A percentile compares a stretch with the other conserved stretches of the same genome.
Evolutionary conservation across 495 filamentous ascomycete species (phyloP).

Genomic region (Glarea lozoyensis): DNA sequence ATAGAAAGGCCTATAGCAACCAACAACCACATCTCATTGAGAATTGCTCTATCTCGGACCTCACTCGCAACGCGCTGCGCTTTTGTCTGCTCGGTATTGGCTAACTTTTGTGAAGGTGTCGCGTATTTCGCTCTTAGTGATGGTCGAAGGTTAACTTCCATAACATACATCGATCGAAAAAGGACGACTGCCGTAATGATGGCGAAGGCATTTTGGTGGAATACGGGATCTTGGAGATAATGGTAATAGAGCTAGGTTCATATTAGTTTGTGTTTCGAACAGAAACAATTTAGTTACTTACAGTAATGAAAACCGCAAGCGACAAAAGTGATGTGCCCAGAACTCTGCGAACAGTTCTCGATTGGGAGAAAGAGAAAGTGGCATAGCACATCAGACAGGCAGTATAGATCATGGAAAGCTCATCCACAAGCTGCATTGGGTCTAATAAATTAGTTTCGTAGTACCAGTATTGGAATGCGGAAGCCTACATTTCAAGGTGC

Average conservation of each 20-base stretch:
- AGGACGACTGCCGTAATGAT: conserved; percentile 70
- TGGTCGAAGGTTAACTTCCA: conserved; percentile 72
- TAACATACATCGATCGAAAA: conserved; percentile 79
- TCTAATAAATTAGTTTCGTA: conserved; percentile 41
- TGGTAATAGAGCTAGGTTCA: conserved; percentile 71
- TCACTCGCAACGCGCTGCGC: conserved; percentile 15
- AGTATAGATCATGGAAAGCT: conserved; percentile 96
- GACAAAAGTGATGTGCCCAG: conserved; percentile 53
- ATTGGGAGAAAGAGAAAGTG: conserved; percentile 66
- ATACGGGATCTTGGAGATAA: conserved; percentile 81
- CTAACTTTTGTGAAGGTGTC: conserved; percentile 8
- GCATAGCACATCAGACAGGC: conserved; percentile 90
- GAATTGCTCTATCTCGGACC: conserved; percentile 41
- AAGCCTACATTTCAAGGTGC: conserved; percentile 66
- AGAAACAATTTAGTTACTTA: too few species aligned
- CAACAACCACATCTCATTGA: conserved; percentile 69
- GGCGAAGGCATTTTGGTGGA: conserved; percentile 87
- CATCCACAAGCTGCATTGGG: conserved; percentile 95
- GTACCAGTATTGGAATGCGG: background rate
- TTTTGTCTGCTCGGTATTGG: conserved; percentile 3
- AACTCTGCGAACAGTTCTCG: conserved; percentile 40
- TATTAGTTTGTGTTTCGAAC: conserved; percentile 9
- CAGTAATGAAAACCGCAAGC: conserved; percentile 72
- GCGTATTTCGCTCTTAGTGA: conserved; percentile 33
- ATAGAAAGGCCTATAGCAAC: conserved; percentile 49